A percentile compares a stretch with the other conserved stretches of the same genome.
Evolutionary conservation across 1,284 basidiomycete genomes (phyloP).

Genomic region (Malassezia cuniculi): DNA sequence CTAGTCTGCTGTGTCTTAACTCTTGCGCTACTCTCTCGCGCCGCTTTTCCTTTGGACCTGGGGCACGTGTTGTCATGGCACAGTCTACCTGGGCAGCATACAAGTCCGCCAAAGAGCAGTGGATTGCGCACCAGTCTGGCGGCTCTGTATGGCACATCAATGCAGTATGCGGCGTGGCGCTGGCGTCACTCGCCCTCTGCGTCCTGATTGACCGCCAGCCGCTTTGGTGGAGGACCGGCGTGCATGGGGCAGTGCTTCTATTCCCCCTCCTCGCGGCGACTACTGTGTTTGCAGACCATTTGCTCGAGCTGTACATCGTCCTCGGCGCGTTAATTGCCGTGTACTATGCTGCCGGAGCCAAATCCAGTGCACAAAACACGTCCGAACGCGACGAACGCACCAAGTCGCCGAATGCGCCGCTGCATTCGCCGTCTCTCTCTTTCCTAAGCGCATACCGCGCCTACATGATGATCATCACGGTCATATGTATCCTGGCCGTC

Average conservation of each 20-base stretch:
- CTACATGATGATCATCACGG: conserved; percentile 88
- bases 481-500: conserved; percentile 82
- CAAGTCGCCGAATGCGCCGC: neutral
- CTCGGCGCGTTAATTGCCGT: too few species aligned
- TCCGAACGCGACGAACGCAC: too few species aligned
- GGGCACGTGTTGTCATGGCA: too few species aligned
- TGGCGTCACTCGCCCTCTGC: conserved; percentile 5
- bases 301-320: too few species aligned
- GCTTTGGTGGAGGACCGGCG: too few species aligned
- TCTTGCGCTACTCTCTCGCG: too few species aligned
- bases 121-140: conserved; percentile 8
- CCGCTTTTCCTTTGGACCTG: too few species aligned
- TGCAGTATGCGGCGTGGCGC: neutral
- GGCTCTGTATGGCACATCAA: conserved; percentile 4
- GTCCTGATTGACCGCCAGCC: too few species aligned
- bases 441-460: conserved; percentile 78
- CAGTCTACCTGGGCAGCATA: conserved; percentile 5
- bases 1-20: too few species aligned
- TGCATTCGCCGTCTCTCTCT: conserved; percentile 29
- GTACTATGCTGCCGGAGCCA: too few species aligned
- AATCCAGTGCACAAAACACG: too few species aligned
- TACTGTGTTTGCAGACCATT: conserved; percentile 1
- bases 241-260: neutral
- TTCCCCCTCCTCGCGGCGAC: conserved; percentile 5
- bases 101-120: conserved; percentile 10